Evolutionary conservation across 2,329 filamentous ascomycete species (phyloP).

Genomic region (Nigrograna mackinnonii): DNA sequence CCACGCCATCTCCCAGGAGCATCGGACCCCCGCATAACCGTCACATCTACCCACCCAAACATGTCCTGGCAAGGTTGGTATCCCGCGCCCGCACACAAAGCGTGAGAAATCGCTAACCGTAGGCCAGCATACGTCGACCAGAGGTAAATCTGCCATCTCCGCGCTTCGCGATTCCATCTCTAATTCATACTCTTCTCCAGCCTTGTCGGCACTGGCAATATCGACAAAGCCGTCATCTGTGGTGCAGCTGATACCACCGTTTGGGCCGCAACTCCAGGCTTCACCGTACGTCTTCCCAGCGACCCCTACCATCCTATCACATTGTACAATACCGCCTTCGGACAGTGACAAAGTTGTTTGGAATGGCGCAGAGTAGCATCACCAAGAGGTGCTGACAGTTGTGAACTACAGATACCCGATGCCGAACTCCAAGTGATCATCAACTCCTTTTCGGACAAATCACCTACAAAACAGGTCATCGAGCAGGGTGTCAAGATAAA

Average conservation of each 20-base stretch:
- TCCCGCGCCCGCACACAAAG: slow-evolving; percentile 11
- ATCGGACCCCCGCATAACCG: no score
- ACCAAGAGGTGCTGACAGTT: slow-evolving; percentile 10
- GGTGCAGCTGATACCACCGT: slow-evolving; percentile 56
- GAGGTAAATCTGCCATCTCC: slow-evolving; percentile 28
- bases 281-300: slow-evolving; percentile 64
- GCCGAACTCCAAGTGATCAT: slow-evolving; percentile 61
- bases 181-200: slow-evolving; percentile 19
- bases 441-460: slow-evolving; percentile 55
- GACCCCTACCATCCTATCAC: background rate
- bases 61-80: no score
- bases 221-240: slow-evolving; percentile 56
- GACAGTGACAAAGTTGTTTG: background rate
- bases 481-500: slow-evolving; percentile 74
- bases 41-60: no score
- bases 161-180: slow-evolving; percentile 3
- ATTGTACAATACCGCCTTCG: background rate
- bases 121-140: slow-evolving; percentile 48
- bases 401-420: slow-evolving; percentile 52
- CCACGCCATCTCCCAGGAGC: no score
- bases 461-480: slow-evolving; percentile 68
- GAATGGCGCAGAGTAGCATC: slow-evolving; percentile 7
- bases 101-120: no score
- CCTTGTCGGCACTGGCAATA: slow-evolving; percentile 47
- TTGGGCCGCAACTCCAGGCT: slow-evolving; percentile 84